These are phyloP conservation scores for Solanum chmielewskii DNA, from an alignment of 257 asterid genomes.

Conservation along the genomic window DNA sequence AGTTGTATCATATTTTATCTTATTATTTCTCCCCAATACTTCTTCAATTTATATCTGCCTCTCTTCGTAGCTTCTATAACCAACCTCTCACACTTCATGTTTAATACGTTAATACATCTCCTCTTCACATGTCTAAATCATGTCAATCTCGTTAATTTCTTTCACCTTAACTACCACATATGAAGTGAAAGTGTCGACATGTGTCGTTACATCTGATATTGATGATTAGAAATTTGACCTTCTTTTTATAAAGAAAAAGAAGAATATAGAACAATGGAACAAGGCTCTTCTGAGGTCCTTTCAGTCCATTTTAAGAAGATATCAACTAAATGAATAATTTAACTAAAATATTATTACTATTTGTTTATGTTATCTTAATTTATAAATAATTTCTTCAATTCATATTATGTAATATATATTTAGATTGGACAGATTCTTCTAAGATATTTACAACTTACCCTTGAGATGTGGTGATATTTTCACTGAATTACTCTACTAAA, in stretches of 20 bases:
- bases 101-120: no score
- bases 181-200: background rate
- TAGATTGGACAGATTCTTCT: background rate
- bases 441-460: background rate
- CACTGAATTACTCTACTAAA: background rate
- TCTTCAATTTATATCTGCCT: background rate
- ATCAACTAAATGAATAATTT: no score
- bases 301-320: background rate
- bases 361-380: background rate
- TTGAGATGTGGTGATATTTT: background rate
- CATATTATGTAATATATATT: no score
- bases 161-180: background rate
- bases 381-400: no score
- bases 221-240: background rate
- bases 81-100: background rate
- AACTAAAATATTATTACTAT: no score
- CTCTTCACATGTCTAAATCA: background rate
- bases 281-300: background rate
- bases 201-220: background rate
- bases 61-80: background rate
- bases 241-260: background rate
- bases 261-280: background rate
- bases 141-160: background rate
- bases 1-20: fast-evolving
- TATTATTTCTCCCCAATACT: no score